phyloP scores from a whole-genome alignment of 495 filamentous ascomycete species.

The Neurospora sp. region DNA sequence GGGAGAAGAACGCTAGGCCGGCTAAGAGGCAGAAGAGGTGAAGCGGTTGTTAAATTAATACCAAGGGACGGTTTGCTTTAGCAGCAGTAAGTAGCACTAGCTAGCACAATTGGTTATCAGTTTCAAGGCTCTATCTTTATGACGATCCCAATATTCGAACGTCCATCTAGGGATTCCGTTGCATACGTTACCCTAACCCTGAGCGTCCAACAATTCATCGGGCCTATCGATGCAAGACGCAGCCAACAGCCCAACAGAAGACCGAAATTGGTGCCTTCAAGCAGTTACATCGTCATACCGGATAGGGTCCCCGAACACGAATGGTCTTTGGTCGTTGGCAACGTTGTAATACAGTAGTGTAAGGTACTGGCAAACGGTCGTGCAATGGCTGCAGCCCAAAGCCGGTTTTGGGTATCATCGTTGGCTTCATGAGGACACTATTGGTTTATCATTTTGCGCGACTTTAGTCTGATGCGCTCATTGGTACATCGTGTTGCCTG shows the following conservation, averaged over 20 bases:
- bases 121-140: background rate
- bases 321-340: background rate
- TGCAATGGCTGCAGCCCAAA: background rate
- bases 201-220: background rate
- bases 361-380: background rate
- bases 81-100: background rate
- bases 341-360: background rate
- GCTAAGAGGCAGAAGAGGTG: conserved; percentile 47
- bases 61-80: background rate
- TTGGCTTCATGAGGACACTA: background rate
- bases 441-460: background rate
- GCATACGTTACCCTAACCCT: background rate
- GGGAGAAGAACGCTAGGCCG: conserved; percentile 87
- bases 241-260: background rate
- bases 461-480: background rate
- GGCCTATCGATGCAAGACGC: background rate
- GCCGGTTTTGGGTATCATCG: background rate
- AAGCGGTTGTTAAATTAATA: background rate
- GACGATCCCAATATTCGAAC: background rate
- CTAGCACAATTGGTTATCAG: background rate
- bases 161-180: background rate
- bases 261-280: background rate
- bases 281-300: background rate
- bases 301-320: background rate
- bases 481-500: background rate